These are phyloP conservation scores for Pseudoperonospora humuli DNA, from an alignment of 352 stramenopile genomes.

Conservation along the genomic window DNA sequence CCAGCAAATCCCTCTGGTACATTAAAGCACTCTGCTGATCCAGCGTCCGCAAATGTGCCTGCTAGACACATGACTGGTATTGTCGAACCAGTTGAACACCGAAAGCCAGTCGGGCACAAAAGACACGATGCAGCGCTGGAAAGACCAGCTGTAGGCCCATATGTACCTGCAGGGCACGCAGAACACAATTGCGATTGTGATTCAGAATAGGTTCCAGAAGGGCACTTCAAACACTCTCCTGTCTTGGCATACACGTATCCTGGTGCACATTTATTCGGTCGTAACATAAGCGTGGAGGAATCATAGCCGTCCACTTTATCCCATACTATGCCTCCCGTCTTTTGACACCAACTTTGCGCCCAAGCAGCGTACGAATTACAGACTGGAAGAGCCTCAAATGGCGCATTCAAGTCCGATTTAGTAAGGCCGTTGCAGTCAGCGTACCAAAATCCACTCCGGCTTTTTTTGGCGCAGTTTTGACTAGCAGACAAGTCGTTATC, in stretches of 20 bases:
- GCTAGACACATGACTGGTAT: slow-evolving; percentile 22
- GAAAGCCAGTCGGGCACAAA: slow-evolving; percentile 36
- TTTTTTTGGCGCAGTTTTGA: slow-evolving; percentile 39
- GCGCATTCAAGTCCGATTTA: slow-evolving; percentile 46
- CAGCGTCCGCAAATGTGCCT: slow-evolving; percentile 31
- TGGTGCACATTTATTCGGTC: slow-evolving; percentile 28
- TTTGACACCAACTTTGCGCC: slow-evolving; percentile 40
- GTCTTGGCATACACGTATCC: slow-evolving; percentile 15
- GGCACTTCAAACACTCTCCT: slow-evolving; percentile 28
- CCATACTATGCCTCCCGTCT: slow-evolving; percentile 43
- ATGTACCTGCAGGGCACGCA: slow-evolving; percentile 37
- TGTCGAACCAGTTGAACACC: slow-evolving; percentile 19
- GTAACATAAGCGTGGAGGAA: slow-evolving; percentile 36
- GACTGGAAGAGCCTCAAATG: slow-evolving; percentile 35
- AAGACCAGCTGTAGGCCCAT: slow-evolving; percentile 27
- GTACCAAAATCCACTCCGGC: slow-evolving; percentile 55
- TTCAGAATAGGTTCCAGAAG: slow-evolving; percentile 34
- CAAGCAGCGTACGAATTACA: slow-evolving; percentile 39
- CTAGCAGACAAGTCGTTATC: slow-evolving; percentile 41
- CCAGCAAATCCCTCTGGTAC: slow-evolving; percentile 36
- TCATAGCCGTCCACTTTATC: slow-evolving; percentile 43
- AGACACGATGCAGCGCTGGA: slow-evolving; percentile 23
- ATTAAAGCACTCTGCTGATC: slow-evolving; percentile 26
- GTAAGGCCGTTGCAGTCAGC: slow-evolving; percentile 27
- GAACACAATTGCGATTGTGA: slow-evolving; percentile 24